Percentiles rank a stretch among this genome's conserved stretches.
Evolutionary conservation across 2,329 filamentous ascomycete species (phyloP).

Genomic region (Aspergillus clavatus): DNA sequence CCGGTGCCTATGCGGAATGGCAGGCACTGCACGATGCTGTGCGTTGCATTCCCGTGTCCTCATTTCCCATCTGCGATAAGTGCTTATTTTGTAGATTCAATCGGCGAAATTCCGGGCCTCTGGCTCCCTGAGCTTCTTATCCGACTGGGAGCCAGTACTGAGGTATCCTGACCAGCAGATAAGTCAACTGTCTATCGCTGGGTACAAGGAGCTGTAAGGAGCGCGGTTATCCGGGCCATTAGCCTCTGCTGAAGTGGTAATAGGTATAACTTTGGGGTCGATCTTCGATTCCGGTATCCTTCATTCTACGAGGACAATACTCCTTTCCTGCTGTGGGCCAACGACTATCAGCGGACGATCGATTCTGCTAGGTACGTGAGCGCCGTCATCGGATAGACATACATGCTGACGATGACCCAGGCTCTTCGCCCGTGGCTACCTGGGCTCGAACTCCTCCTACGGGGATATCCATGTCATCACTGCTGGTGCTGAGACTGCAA

Average conservation of each 20-base stretch:
- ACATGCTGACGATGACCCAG: constrained; percentile 55
- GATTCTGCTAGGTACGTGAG: constrained; percentile 27
- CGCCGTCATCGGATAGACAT: background rate
- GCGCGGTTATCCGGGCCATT: background rate
- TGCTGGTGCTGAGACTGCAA: constrained; percentile 48
- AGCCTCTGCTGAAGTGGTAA: background rate
- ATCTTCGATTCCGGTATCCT: constrained; percentile 24
- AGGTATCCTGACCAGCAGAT: constrained; percentile 54
- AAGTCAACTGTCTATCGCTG: constrained; percentile 55
- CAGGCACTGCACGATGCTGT: constrained; percentile 27
- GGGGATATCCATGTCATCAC: constrained; percentile 58
- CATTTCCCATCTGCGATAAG: no score
- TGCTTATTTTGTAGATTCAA: constrained; percentile 46
- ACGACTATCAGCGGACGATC: constrained; percentile 55
- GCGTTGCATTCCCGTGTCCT: no score
- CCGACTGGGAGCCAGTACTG: constrained; percentile 55
- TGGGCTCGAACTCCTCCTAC: constrained; percentile 52
- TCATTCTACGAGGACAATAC: constrained; percentile 47
- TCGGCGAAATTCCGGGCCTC: constrained; percentile 50
- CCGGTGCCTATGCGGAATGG: constrained; percentile 58
- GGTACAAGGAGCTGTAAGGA: constrained; percentile 52
- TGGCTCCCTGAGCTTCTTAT: constrained; percentile 53
- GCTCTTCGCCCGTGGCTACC: constrained; percentile 57
- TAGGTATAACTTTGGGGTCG: constrained; percentile 29
- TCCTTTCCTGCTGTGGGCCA: constrained; percentile 59